phyloP scores from a whole-genome alignment of 2,329 filamentous ascomycete genomes.

The Colletotrichum australisinense region DNA sequence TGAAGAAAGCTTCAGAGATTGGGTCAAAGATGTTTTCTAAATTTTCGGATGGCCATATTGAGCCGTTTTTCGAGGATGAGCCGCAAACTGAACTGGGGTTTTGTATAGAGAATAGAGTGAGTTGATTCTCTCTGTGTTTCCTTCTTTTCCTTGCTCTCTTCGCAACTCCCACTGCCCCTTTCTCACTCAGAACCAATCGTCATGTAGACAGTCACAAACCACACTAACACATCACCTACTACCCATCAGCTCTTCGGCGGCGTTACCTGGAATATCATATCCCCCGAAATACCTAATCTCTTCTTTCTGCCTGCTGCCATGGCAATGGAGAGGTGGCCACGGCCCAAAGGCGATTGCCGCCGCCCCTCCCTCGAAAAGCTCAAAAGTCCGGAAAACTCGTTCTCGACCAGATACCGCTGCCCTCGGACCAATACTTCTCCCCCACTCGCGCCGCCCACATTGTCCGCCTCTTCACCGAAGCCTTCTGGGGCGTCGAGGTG shows the following conservation, averaged over 20 bases:
- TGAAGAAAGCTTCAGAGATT: background rate
- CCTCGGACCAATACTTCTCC: background rate
- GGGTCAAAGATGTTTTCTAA: background rate
- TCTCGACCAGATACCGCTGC: background rate
- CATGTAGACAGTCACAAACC: background rate
- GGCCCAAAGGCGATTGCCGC: background rate
- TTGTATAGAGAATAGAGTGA: background rate
- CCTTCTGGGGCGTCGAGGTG: slow-evolving; percentile 42
- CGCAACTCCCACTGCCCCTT: background rate
- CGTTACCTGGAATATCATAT: background rate
- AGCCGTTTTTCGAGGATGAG: slow-evolving; percentile 1
- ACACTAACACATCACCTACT: background rate
- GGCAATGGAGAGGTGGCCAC: slow-evolving; percentile 9
- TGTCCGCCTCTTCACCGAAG: slow-evolving; percentile 37
- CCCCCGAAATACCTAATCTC: background rate
- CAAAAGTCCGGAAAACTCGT: background rate
- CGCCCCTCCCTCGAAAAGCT: background rate
- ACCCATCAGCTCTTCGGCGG: slow-evolving; percentile 25
- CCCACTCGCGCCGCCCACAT: background rate
- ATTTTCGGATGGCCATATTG: background rate
- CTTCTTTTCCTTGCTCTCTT: background rate
- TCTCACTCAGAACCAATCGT: background rate
- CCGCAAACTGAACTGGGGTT: background rate
- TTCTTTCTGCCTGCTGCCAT: slow-evolving; percentile 1
- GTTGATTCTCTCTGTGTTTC: background rate